A percentile compares a stretch with the other conserved stretches of the same genome.
Conservation (phyloP, 2,329 filamentous ascomycete genomes). For the Alternaria tenuissima region DNA sequence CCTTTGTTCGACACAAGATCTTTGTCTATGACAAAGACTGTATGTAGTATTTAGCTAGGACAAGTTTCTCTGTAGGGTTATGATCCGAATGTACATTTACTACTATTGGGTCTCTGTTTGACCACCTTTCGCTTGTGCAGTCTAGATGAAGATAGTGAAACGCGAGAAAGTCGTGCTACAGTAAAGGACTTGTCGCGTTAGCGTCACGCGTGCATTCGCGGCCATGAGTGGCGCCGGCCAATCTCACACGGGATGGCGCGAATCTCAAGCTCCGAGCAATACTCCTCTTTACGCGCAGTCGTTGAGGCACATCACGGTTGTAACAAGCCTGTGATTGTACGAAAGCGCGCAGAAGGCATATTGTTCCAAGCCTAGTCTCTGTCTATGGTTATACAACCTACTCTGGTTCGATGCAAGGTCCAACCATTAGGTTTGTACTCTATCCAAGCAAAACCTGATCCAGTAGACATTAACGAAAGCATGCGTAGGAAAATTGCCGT, state of each 20-base stretch:
- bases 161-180: not conserved
- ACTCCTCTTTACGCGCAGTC: not conserved
- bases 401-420: too few relatives aligned
- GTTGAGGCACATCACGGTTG: not conserved
- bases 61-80: too few relatives aligned
- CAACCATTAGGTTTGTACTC: not conserved
- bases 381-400: not conserved
- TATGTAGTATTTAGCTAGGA: too few relatives aligned
- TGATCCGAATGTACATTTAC: too few relatives aligned
- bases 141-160: not conserved
- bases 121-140: too few relatives aligned
- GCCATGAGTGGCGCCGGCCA: not conserved
- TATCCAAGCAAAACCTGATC: not conserved
- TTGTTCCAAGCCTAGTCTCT: not conserved
- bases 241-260: not conserved
- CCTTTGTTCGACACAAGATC: too few relatives aligned
- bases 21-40: too few relatives aligned
- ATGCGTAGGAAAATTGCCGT: too few relatives aligned
- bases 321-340: not conserved
- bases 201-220: not conserved
- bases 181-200: not conserved
- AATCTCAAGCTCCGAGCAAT: slow-evolving; percentile 48
- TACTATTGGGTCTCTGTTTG: too few relatives aligned
- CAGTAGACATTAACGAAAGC: not conserved
- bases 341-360: not conserved